These are phyloP conservation scores for Trichoderma citrinoviride DNA, from an alignment of 2,329 filamentous ascomycete species.

Conservation along the genomic window DNA sequence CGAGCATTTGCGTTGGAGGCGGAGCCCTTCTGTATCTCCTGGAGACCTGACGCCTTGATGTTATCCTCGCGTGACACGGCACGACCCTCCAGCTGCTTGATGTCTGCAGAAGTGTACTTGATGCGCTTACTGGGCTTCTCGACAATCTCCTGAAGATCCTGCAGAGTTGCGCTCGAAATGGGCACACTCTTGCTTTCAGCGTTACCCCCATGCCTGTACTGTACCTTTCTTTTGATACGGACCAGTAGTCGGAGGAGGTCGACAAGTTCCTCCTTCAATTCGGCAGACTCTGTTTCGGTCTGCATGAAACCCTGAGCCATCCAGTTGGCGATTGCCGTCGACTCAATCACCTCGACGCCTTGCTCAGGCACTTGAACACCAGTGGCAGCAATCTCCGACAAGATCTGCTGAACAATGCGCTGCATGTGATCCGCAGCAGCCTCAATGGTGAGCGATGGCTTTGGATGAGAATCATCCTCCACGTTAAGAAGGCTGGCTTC, in stretches of 20 bases:
- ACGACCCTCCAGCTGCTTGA: conserved; percentile 17
- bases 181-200: background rate
- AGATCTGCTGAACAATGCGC: conserved; percentile 22
- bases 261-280: conserved; percentile 27
- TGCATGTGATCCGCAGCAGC: conserved; percentile 25
- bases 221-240: conserved; percentile 27
- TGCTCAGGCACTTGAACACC: conserved; percentile 20
- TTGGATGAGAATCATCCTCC: background rate
- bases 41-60: conserved; percentile 14
- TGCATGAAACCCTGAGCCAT: conserved; percentile 28
- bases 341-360: conserved; percentile 27
- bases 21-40: background rate
- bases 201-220: conserved; percentile 5
- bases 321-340: conserved; percentile 31
- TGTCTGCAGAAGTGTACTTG: conserved; percentile 21
- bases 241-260: conserved; percentile 27
- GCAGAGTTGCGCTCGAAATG: conserved; percentile 8
- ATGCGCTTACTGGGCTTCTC: conserved; percentile 20
- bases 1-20: background rate
- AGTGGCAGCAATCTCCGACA: conserved; percentile 23
- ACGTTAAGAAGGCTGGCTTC: background rate
- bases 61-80: conserved; percentile 5
- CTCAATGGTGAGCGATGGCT: conserved; percentile 9
- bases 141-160: conserved; percentile 8
- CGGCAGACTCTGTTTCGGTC: conserved; percentile 25